Base-by-base conservation (phyloP, 805 yeast species). In the Zygoascus ofunaensis region DNA sequence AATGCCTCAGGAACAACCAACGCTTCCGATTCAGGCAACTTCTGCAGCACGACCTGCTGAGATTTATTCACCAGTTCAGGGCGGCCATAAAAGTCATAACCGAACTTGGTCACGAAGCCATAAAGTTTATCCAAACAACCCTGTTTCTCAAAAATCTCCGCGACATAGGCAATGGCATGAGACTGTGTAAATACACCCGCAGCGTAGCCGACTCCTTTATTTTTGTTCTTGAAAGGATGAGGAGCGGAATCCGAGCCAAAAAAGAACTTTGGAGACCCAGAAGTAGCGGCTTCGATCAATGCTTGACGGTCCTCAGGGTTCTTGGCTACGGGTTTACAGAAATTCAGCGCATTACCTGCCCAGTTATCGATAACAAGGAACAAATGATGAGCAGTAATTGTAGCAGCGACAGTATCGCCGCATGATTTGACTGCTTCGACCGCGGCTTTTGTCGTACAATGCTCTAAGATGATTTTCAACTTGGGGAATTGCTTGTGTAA, bases 221-320 rank as follows among this genome's bases (percentile, higher is more conserved):
- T 71, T 64, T 94, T 94, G 48, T 79, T 79, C 50, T 76, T 75
- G 21, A 85, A 58, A 5, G 96, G 94, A 62, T 92, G 98, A 21
- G 98, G 99, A 24, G 99, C 99, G 19, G 96, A 86, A 62, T 92
- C 99, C 1, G 96, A 85, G 4, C 99, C 99, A 59, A 89, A 92
- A 69, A 92, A 86, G 63, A 89, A 92, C 70, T 80, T 89, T 35
- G 94, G 86, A 53, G 82, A 79, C 4, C 97, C 97, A 1, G 92
- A 79, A 5, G 84, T 80, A 1, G 97, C 98, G 34, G 98, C 97
- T 32, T 70, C 71, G 4, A 92, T 73, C 36, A 92, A 68, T 1
- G 96, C 90, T 44, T 76, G 71, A 55, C 82, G 79, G 60, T 92
- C 98, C 22, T 68, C 71, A 24, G 97, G 96, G 32, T 87, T 68